Evolutionary conservation across 2,329 filamentous ascomycete species (phyloP).

Genomic region (Clonostachys sp.): DNA sequence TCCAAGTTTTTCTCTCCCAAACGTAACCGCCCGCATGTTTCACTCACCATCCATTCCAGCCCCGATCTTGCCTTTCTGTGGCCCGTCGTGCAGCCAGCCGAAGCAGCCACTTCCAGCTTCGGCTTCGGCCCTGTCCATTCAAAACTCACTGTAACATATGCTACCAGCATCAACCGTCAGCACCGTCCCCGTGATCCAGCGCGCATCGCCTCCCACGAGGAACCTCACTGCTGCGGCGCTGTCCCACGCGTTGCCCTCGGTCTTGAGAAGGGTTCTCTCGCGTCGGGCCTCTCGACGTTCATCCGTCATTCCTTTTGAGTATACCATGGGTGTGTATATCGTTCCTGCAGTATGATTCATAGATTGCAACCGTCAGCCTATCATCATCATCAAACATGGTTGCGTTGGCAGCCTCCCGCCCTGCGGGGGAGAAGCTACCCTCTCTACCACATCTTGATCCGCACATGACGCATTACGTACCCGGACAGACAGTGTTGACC

Average conservation of each 20-base stretch:
- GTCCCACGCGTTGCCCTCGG: conserved; percentile 38
- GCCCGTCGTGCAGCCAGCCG: too few species aligned
- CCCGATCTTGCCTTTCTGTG: too few species aligned
- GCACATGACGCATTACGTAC: conserved; percentile 19
- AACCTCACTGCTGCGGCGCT: conserved; percentile 31
- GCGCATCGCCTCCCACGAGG: conserved; percentile 28
- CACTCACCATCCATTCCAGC: too few species aligned
- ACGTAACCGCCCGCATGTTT: too few species aligned
- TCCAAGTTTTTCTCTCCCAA: too few species aligned
- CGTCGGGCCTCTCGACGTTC: conserved; percentile 29
- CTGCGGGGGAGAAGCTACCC: too few species aligned
- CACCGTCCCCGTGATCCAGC: conserved; percentile 36
- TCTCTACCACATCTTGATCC: too few species aligned
- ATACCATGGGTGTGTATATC: conserved; percentile 44
- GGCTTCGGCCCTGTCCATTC: too few species aligned
- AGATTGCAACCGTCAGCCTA: background rate
- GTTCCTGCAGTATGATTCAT: conserved; percentile 16
- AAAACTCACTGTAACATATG: too few species aligned
- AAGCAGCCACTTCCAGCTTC: too few species aligned
- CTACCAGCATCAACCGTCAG: conserved; percentile 38
- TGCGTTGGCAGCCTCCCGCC: too few species aligned
- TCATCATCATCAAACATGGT: too few species aligned
- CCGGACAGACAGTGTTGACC: conserved; percentile 45
- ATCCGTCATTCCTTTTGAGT: conserved; percentile 28
- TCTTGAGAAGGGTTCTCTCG: conserved; percentile 28